phyloP scores from a whole-genome alignment of 2,329 filamentous ascomycete genomes.

The Paraphoma sp. region DNA sequence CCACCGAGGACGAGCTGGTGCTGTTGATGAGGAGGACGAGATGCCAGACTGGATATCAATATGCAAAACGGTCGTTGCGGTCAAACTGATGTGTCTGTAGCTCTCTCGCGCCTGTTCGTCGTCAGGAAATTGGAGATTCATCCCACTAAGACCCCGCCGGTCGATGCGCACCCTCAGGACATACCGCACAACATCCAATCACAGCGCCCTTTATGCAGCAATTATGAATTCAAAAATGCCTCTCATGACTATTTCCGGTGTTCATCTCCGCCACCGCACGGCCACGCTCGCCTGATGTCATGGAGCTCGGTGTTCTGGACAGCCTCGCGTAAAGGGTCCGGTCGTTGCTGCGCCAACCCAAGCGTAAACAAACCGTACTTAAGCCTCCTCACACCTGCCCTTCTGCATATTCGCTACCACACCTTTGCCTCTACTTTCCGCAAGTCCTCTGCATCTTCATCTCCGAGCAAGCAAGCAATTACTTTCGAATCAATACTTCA shows the following conservation, averaged over 20 bases:
- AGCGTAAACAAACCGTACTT: slow-evolving; percentile 46
- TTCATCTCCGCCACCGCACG: slow-evolving; percentile 14
- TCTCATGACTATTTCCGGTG: background rate
- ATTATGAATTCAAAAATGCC: background rate
- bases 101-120: too few species aligned
- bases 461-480: slow-evolving; percentile 25
- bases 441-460: slow-evolving; percentile 21
- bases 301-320: slow-evolving; percentile 14
- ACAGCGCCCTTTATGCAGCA: background rate
- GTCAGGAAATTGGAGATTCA: too few species aligned
- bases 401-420: slow-evolving; percentile 21
- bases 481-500: slow-evolving; percentile 47
- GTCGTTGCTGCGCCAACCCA: slow-evolving; percentile 39
- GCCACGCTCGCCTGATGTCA: slow-evolving; percentile 35
- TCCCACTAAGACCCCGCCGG: too few species aligned
- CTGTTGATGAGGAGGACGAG: too few species aligned
- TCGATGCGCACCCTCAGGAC: background rate
- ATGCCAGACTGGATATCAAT: too few species aligned
- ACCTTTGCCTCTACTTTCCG: slow-evolving; percentile 15
- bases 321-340: slow-evolving; percentile 17
- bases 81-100: too few species aligned
- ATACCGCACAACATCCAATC: background rate
- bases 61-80: too few species aligned
- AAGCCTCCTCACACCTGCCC: slow-evolving; percentile 34
- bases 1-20: too few species aligned